phyloP scores from a whole-genome alignment of 2,329 filamentous ascomycete species.

The Curvularia spicifera region DNA sequence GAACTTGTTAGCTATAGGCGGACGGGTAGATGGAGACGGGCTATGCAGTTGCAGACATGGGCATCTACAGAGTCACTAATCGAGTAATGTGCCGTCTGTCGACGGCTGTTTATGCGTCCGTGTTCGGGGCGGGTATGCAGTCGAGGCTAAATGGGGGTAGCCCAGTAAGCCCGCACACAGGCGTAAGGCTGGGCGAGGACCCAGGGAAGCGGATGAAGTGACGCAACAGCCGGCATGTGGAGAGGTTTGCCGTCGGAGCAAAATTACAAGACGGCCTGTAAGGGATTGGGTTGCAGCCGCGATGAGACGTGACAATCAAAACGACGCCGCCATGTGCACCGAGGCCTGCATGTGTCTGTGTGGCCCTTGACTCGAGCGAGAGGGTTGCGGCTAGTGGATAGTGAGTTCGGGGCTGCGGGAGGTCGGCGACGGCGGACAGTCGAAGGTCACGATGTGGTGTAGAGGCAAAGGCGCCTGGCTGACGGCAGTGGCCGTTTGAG shows the following conservation, averaged over 20 bases:
- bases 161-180: slow-evolving; percentile 13
- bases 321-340: neutral
- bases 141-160: slow-evolving; percentile 22
- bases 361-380: slow-evolving; percentile 11
- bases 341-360: slow-evolving; percentile 20
- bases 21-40: neutral
- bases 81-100: slow-evolving; percentile 7
- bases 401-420: slow-evolving; percentile 9
- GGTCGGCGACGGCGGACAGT: neutral
- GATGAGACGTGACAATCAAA: slow-evolving; percentile 10
- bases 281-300: slow-evolving; percentile 9
- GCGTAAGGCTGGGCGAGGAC: slow-evolving; percentile 21
- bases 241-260: slow-evolving; percentile 18
- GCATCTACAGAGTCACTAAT: slow-evolving; percentile 8
- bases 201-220: slow-evolving; percentile 20
- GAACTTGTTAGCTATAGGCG: neutral
- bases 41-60: slow-evolving; percentile 6
- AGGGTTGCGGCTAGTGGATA: slow-evolving; percentile 14
- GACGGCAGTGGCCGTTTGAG: slow-evolving; percentile 8
- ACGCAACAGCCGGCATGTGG: slow-evolving; percentile 22
- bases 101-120: neutral
- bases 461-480: slow-evolving; percentile 6
- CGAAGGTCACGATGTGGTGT: neutral
- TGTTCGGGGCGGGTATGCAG: slow-evolving; percentile 8
- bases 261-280: slow-evolving; percentile 11